phyloP scores from a whole-genome alignment of 805 yeast species.

The Ogataea haglerorum region DNA sequence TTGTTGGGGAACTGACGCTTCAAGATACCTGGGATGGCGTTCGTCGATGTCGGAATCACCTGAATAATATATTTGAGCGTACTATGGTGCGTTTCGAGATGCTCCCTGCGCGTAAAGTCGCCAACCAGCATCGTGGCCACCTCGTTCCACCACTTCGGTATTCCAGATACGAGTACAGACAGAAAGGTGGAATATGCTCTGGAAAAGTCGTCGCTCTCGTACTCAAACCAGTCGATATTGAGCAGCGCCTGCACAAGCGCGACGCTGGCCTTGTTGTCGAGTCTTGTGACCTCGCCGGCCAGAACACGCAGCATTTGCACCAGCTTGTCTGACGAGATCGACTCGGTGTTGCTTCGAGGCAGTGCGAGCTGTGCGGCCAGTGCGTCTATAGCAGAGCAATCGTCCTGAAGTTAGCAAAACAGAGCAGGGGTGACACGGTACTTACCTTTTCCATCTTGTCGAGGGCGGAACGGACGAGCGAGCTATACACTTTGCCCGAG shows the following conservation, averaged over 20 bases:
- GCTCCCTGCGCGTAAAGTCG: constrained; percentile 42
- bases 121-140: constrained; percentile 66
- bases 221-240: constrained; percentile 59
- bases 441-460: constrained; percentile 62
- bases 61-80: constrained; percentile 61
- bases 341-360: constrained; percentile 50
- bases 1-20: constrained; percentile 76
- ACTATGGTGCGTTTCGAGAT: constrained; percentile 52
- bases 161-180: constrained; percentile 73
- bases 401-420: constrained; percentile 35
- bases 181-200: constrained; percentile 66
- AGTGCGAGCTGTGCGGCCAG: constrained; percentile 57
- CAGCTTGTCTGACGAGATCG: constrained; percentile 52
- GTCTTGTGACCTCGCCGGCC: constrained; percentile 60
- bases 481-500: constrained; percentile 26
- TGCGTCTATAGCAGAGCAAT: constrained; percentile 52
- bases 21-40: constrained; percentile 56
- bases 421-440: constrained; percentile 21
- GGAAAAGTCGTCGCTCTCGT: constrained; percentile 36
- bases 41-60: constrained; percentile 78
- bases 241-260: constrained; percentile 60
- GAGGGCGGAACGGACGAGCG: constrained; percentile 61
- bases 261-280: constrained; percentile 55
- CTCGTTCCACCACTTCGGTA: constrained; percentile 88
- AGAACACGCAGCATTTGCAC: constrained; percentile 53